Percentiles rank a stretch among this genome's conserved stretches.
Evolutionary conservation across 2,329 filamentous ascomycete species (phyloP).

Genomic region (Claviceps quebecensis): DNA sequence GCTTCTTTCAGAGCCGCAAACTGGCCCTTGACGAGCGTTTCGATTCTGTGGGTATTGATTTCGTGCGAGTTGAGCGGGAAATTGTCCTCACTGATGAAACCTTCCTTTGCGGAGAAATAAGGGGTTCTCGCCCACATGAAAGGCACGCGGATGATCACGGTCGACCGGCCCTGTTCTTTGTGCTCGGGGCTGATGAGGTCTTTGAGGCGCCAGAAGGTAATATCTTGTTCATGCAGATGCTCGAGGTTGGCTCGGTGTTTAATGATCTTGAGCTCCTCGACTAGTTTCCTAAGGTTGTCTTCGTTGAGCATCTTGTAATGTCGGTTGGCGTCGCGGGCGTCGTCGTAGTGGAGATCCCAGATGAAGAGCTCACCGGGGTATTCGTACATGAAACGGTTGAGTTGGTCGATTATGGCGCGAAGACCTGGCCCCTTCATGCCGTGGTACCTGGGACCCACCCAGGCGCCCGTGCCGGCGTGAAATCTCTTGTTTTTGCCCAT

Average conservation of each 20-base stretch:
- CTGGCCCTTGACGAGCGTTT: constrained; percentile 12
- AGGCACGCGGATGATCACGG: constrained; percentile 17
- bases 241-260: constrained; percentile 10
- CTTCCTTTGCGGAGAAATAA: constrained; percentile 13
- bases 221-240: constrained; percentile 9
- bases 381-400: constrained; percentile 16
- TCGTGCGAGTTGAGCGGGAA: constrained; percentile 14
- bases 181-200: constrained; percentile 11
- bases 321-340: constrained; percentile 3
- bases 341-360: constrained; percentile 14
- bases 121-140: constrained; percentile 9
- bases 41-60: constrained; percentile 9
- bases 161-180: constrained; percentile 7
- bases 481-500: constrained; percentile 1
- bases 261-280: constrained; percentile 11
- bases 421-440: constrained; percentile 14
- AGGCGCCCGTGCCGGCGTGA: constrained; percentile 11
- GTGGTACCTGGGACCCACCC: constrained; percentile 8
- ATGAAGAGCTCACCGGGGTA: constrained; percentile 21
- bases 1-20: constrained; percentile 6
- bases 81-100: constrained; percentile 14
- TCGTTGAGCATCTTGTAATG: neutral
- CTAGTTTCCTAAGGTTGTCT: constrained; percentile 7
- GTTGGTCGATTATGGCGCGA: constrained; percentile 13
- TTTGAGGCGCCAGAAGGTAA: constrained; percentile 13